Percentiles rank a stretch among this genome's conserved stretches.
Evolutionary conservation across 2,329 filamentous ascomycete genomes (phyloP).

Genomic region (Colletotrichum eremochloae): DNA sequence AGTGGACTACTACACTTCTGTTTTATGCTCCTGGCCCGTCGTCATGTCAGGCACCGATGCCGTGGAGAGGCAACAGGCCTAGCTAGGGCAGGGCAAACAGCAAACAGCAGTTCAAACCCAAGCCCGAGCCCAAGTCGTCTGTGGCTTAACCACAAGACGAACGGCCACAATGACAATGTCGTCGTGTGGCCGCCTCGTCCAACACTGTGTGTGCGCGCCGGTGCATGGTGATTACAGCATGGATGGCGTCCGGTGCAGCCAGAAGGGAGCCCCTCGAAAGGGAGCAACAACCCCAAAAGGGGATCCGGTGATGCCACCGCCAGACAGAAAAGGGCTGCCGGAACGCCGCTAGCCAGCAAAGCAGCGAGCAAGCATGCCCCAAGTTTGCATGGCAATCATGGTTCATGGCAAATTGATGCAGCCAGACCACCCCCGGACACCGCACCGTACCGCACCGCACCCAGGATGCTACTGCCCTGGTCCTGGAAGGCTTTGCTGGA

Average conservation of each 20-base stretch:
- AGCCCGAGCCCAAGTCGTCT: slow-evolving; percentile 24
- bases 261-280: not conserved
- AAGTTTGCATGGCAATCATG: slow-evolving; percentile 52
- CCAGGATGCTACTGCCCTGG: slow-evolving; percentile 46
- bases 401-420: slow-evolving; percentile 55
- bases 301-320: slow-evolving; percentile 13
- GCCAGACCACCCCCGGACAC: slow-evolving; percentile 45
- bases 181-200: slow-evolving; percentile 18
- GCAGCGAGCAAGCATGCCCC: slow-evolving; percentile 40
- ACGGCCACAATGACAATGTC: slow-evolving; percentile 19
- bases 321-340: slow-evolving; percentile 19
- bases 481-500: slow-evolving; percentile 42
- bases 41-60: slow-evolving; percentile 37
- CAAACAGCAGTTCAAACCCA: not conserved
- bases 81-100: slow-evolving; percentile 11
- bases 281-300: slow-evolving; percentile 10
- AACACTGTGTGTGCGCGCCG: slow-evolving; percentile 4
- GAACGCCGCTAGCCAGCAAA: slow-evolving; percentile 40
- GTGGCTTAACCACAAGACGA: slow-evolving; percentile 30
- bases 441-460: slow-evolving; percentile 44
- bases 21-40: slow-evolving; percentile 9
- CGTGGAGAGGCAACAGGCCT: slow-evolving; percentile 26
- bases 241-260: slow-evolving; percentile 32
- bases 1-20: slow-evolving; percentile 12
- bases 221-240: not conserved